phyloP scores from a whole-genome alignment of 1,139 yeast species.

The Blastobotrys buckinghamii region DNA sequence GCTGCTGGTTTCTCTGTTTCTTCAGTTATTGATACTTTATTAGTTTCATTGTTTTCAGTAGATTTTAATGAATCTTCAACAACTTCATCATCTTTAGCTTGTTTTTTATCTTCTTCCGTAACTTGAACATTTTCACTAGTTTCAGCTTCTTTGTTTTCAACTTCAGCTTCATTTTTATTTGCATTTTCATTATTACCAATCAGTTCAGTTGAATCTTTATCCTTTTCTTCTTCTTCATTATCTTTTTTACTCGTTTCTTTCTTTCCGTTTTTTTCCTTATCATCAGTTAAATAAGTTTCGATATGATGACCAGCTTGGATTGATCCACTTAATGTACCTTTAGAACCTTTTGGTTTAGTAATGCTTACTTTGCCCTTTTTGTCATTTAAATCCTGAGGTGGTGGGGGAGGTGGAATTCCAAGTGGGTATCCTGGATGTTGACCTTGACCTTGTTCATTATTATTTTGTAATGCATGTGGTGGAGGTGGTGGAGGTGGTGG shows the following conservation, averaged over 20 bases:
- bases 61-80: not conserved
- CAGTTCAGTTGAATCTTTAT: not conserved
- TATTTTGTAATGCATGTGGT: not conserved
- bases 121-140: not conserved
- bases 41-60: not conserved
- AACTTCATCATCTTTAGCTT: not conserved
- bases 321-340: slow-evolving; percentile 24
- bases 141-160: not conserved
- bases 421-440: not conserved
- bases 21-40: too few relatives aligned
- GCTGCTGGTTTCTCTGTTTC: too few relatives aligned
- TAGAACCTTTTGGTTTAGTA: slow-evolving; percentile 9
- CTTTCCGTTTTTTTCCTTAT: not conserved
- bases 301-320: slow-evolving; percentile 27
- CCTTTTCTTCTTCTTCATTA: not conserved
- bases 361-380: not conserved
- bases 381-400: not conserved
- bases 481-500: slow-evolving; percentile 3
- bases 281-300: slow-evolving; percentile 5
- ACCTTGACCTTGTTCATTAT: too few relatives aligned
- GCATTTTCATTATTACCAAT: not conserved
- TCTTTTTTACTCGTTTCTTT: not conserved
- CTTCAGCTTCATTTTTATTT: not conserved
- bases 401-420: not conserved
- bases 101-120: not conserved